phyloP scores from a whole-genome alignment of 495 filamentous ascomycete genomes.

The Penicillium pancosmium region DNA sequence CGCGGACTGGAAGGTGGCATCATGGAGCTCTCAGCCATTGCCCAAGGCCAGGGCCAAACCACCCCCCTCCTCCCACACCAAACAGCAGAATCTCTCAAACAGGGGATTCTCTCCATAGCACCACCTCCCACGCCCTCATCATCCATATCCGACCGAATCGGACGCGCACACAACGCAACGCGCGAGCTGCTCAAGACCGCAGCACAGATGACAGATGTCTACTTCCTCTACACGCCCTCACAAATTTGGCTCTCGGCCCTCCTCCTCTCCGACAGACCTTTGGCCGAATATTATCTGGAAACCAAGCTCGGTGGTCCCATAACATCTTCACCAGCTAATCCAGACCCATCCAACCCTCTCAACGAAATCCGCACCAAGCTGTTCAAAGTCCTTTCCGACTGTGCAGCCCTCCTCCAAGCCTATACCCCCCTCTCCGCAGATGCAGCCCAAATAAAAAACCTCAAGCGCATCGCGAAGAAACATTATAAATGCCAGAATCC shows the following conservation, averaged over 20 bases:
- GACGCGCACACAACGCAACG: constrained; percentile 68
- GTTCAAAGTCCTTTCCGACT: constrained; percentile 42
- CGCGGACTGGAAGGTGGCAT: constrained; percentile 81
- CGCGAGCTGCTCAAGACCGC: constrained; percentile 74
- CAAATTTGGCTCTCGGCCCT: constrained; percentile 90
- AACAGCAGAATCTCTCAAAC: constrained; percentile 41
- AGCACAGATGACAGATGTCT: constrained; percentile 85
- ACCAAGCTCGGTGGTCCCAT: constrained; percentile 62
- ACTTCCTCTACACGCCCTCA: constrained; percentile 93
- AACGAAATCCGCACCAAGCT: constrained; percentile 47
- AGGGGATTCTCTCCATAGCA: constrained; percentile 30
- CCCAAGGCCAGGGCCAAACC: constrained; percentile 51
- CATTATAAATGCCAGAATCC: constrained; percentile 79
- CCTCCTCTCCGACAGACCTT: constrained; percentile 68
- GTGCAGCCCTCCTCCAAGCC: constrained; percentile 38
- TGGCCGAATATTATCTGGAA: constrained; percentile 72
- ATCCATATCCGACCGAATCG: constrained; percentile 53
- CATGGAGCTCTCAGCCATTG: constrained; percentile 76
- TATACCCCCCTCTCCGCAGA: constrained; percentile 48
- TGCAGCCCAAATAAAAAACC: constrained; percentile 49
- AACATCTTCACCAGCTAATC: constrained; percentile 11
- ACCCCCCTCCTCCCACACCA: constrained; percentile 38
- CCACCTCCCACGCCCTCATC: constrained; percentile 28
- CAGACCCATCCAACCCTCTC: constrained; percentile 16
- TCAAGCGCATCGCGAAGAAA: constrained; percentile 69